Evolutionary conservation across 495 filamentous ascomycete species (phyloP).

Genomic region (Xylaria venustula): DNA sequence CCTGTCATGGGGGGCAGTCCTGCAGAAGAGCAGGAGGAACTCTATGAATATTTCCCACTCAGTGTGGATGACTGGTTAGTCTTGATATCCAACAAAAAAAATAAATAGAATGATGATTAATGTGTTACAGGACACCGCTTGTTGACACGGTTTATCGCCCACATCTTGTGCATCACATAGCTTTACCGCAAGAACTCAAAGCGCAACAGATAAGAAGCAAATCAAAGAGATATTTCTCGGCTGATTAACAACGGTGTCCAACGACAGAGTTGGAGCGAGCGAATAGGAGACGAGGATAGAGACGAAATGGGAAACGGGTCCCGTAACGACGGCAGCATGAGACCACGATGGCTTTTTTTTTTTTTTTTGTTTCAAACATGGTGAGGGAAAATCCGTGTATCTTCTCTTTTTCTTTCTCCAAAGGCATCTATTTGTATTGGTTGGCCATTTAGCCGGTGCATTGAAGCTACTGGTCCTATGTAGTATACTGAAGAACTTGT

Average conservation of each 20-base stretch:
- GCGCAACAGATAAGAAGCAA: conserved; percentile 66
- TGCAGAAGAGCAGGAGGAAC: conserved; percentile 71
- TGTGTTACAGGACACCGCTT: conserved; percentile 61
- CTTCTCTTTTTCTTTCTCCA: background rate
- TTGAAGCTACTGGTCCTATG: background rate
- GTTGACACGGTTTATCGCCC: conserved; percentile 92
- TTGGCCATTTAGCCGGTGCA: background rate
- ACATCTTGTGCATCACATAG: conserved; percentile 87
- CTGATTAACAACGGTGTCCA: conserved; percentile 42
- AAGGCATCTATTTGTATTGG: background rate
- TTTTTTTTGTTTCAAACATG: conserved; percentile 1
- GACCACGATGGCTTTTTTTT: conserved; percentile 1
- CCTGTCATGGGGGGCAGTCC: conserved; percentile 44
- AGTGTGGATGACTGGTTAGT: conserved; percentile 79
- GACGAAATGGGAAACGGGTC: background rate
- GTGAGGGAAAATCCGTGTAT: conserved; percentile 7
- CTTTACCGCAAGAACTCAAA: conserved; percentile 72
- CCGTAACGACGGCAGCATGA: background rate
- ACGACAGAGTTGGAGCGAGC: background rate
- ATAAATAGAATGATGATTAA: conserved; percentile 2
- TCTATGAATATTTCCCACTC: conserved; percentile 91
- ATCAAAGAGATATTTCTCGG: conserved; percentile 79
- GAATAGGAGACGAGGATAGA: background rate
- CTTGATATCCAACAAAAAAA: background rate
- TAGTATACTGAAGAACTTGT: conserved; percentile 3